These are phyloP conservation scores for Ganoderma boninense DNA, from an alignment of 1,284 basidiomycete species.

Conservation along the genomic window DNA sequence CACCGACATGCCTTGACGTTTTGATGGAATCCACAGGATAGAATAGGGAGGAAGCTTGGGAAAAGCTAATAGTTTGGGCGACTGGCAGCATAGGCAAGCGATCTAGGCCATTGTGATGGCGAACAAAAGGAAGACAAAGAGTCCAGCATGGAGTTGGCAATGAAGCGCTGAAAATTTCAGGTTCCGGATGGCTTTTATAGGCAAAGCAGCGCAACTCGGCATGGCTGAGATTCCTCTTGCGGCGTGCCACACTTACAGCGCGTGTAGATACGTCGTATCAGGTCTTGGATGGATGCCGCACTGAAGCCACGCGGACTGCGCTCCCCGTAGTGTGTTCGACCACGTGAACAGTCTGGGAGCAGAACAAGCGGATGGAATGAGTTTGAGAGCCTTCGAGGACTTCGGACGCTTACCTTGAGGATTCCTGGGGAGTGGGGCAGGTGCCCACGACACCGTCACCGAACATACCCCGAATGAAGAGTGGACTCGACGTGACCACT, in stretches of 20 bases:
- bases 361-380: background rate
- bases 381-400: background rate
- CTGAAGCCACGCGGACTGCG: background rate
- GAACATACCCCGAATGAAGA: background rate
- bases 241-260: background rate
- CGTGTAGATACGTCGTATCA: background rate
- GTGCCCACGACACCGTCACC: background rate
- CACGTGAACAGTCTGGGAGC: background rate
- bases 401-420: background rate
- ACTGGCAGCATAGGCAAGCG: background rate
- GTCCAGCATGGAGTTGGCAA: background rate
- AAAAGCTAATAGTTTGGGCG: background rate
- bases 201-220: background rate
- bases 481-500: background rate
- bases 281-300: background rate
- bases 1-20: background rate
- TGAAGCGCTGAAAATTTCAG: background rate
- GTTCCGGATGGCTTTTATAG: background rate
- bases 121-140: slow-evolving; percentile 2
- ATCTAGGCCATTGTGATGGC: background rate
- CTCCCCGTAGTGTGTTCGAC: background rate
- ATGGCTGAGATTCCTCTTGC: background rate
- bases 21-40: background rate
- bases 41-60: background rate
- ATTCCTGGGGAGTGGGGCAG: background rate